Conservation (phyloP, 768 basidiomycete genomes). For the Termitomyces sp. region DNA sequence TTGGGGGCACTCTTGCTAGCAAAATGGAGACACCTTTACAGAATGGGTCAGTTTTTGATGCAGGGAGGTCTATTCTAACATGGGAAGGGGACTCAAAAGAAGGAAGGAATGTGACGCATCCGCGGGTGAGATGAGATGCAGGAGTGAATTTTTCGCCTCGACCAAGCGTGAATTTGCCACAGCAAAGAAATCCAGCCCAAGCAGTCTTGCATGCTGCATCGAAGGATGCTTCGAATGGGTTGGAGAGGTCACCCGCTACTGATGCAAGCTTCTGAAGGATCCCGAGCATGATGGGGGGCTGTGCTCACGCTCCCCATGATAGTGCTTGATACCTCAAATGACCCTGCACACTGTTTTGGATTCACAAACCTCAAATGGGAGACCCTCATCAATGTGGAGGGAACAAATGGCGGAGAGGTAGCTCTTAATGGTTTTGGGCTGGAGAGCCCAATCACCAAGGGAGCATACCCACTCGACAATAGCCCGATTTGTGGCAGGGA, state of each 20-base stretch:
- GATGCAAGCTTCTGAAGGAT: conserved; percentile 13
- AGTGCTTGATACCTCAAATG: conserved; percentile 22
- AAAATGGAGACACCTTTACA: not conserved
- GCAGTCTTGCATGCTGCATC: conserved; percentile 14
- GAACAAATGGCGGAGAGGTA: conserved; percentile 20
- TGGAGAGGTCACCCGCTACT: not conserved
- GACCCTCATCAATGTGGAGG: conserved; percentile 24
- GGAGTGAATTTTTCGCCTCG: conserved; percentile 4
- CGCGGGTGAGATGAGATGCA: conserved; percentile 1
- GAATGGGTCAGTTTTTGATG: not conserved
- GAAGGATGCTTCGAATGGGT: conserved; percentile 7
- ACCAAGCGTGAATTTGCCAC: not conserved
- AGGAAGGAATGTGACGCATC: not conserved
- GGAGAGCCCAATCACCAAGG: conserved; percentile 7
- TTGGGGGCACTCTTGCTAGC: not conserved
- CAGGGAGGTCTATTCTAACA: not conserved
- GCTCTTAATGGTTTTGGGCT: conserved; percentile 16
- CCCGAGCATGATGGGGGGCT: conserved; percentile 18
- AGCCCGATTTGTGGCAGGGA: conserved; percentile 13
- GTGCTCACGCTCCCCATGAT: conserved; percentile 10
- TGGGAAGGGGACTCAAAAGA: not conserved
- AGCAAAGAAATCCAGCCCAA: conserved; percentile 9
- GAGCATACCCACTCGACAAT: conserved; percentile 17
- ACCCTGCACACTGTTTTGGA: conserved; percentile 22
- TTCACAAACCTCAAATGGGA: conserved; percentile 19